Evolutionary conservation across 768 basidiomycete species (phyloP), one percentile per base, ranked within the genome.

Genomic region (Pulveroboletus sp.): DNA sequence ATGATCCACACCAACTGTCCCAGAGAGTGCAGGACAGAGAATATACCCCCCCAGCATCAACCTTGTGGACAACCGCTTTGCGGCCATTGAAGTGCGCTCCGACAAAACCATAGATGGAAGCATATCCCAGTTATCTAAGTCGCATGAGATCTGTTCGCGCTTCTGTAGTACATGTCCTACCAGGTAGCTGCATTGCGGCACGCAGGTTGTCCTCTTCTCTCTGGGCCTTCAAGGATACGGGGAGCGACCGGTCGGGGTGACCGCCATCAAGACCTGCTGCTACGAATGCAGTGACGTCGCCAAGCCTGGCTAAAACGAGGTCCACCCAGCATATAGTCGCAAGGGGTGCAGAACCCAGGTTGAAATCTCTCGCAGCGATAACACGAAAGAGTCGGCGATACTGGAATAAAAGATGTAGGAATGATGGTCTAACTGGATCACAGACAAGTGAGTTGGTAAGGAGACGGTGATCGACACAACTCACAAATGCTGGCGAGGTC

Each of bases 101-200:
- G 82, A 84, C 11, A 70, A 66, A 14, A 86, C 64, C 8, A 76
- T 61, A 13, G 58, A 60, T 9, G 72, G 59, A 23, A 86, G 57
- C 36, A 65, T 69, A n/a, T 65, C 48, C 84, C 80, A 90, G 7
- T 62, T 70, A 39, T 79, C 87, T 86, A 27, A 27, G 2, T 47
- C 27, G 34, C 17, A 40, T 66, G 32, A 66, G 55, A 43, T 32
- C 10, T 43, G 37, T 17, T 5, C 21, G 40, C 19, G 14, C 38
- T 32, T 25, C 21, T 10, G 27, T 8, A 27, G 27, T 24, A 42
- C 9, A 11, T 13, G 36, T 47, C 57, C 51, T 64, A 83, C 87
- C 75, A 50, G 88, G 87, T n/a, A 90, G 67, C 54, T 89, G 86
- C 20, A 76, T 68, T 5, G 84, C 81, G 34, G 84, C 85, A 34